Evolutionary conservation across 306 rosid genomes (phyloP), one percentile per base, ranked within the genome.

Genomic region (Hippophae tibetana): DNA sequence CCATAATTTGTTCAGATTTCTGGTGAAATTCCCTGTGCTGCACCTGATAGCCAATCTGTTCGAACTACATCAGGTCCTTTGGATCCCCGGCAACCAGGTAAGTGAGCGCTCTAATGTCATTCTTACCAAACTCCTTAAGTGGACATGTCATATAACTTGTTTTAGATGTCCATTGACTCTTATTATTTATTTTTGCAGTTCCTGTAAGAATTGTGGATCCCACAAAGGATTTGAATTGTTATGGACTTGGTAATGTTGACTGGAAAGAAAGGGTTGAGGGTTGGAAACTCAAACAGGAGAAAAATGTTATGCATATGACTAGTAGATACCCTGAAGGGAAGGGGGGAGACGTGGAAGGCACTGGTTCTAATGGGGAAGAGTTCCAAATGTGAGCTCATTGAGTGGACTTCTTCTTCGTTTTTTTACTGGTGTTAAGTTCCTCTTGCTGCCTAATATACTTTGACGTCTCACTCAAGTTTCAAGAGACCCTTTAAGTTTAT

Each of bases 221-320:
- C 42, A 84, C 99, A 8, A 93, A 88, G 81, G 99, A 93, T 81
- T 75, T 88, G 57, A 93, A 93, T 62, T 88, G 94, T 66, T 93
- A 88, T 74, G 97, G 99, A 61, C 92, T 86, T 65, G 99, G 99
- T 71, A 88, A 84, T 77, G 97, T 93, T 70, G 99, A 93, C 80
- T 93, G 97, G 99, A 93, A 88, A 78, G 99, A 93, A 79, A 86
- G 99, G 79, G 97, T 93, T 52, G 97, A 93, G 76, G 90, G 97
- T 60, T 93, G 99, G 97, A 93, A 89, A 69, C 82, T 88, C 71
- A 93, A 93, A 82, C 97, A 93, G 62, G 99, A 88, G 63, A 93
- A 88, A 77, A 88, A 74, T 74, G 77, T 88, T 69, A 73, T 74
- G 71, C 95, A 82, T 63, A 74, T 84, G 74, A 77, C 90, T 62